Percentiles rank a stretch among this genome's conserved stretches.
phyloP scores from a whole-genome alignment of 306 rosid genomes.

The Argentina anserina region DNA sequence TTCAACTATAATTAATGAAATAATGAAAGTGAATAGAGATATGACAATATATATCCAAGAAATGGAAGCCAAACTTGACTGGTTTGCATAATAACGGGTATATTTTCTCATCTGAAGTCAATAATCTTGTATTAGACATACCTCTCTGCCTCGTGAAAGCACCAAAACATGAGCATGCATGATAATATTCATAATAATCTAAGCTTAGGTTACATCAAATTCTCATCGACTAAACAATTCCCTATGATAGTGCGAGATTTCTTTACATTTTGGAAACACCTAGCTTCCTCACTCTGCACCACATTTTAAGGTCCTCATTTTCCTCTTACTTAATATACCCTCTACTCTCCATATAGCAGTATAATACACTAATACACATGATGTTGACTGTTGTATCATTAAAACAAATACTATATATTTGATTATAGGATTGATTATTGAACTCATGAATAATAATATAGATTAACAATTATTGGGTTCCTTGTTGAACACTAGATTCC shows the following conservation, averaged over 20 bases:
- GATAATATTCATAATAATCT: not conserved
- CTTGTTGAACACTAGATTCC: slow-evolving; percentile 47
- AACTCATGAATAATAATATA: not conserved
- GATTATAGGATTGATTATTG: too few relatives aligned
- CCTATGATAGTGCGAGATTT: slow-evolving; percentile 47
- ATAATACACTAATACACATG: slow-evolving; percentile 48
- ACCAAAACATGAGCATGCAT: slow-evolving; percentile 15
- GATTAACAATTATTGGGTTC: slow-evolving; percentile 23
- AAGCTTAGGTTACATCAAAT: slow-evolving; percentile 30
- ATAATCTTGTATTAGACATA: slow-evolving; percentile 6
- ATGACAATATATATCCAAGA: not conserved
- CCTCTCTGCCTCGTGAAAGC: slow-evolving; percentile 1
- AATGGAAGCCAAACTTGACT: not conserved
- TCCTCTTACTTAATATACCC: slow-evolving; percentile 8
- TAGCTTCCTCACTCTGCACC: slow-evolving; percentile 24
- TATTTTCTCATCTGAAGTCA: not conserved
- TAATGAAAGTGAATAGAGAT: not conserved
- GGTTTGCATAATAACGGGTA: not conserved
- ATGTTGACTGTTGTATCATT: slow-evolving; percentile 47
- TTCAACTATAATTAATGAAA: not conserved
- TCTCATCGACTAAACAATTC: slow-evolving; percentile 49
- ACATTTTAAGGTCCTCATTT: slow-evolving; percentile 37
- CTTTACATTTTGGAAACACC: slow-evolving; percentile 19
- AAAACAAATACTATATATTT: slow-evolving; percentile 5
- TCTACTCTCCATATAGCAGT: not conserved